Evolutionary conservation across 176 grass and related monocot species (phyloP), one percentile per base, ranked within the genome.

Genomic region (Aegilops bicornis): DNA sequence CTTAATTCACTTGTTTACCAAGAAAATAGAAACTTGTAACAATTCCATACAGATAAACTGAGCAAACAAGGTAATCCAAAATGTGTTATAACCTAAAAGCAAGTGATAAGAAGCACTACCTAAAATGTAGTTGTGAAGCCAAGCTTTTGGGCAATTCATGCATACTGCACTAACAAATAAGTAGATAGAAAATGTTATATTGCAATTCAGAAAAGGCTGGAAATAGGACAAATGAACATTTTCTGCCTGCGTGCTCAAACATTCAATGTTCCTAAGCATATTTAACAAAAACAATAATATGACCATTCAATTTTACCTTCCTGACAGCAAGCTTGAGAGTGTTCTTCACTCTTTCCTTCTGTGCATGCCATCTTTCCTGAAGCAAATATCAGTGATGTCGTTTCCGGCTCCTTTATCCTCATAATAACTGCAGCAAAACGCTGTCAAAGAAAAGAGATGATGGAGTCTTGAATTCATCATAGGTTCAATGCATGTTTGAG

Each of bases 311-410:
- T 71, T 25, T 83, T 76, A 83, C 87, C 87, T 88, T 88, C 27
- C 75, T 77, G 17, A 72, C 83, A 79, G 83, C 66, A 77, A 97
- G 76, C 79, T 68, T 97, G 16, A 39, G 91, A 94, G 4, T 89
- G 83, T 2, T 77, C 74, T 79, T 97, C 92, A 30, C 87, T 89
- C 82, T 94, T 97, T 56, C 89, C 94, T 85, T 89, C 89, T 10
- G 94, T 95, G 81, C 91, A 93, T 61, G 91, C 91, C 85, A 97
- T 97, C 81, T 97, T 97, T 60, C 94, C 89, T 14, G 94, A 92
- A 85, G 89, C 87, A 33, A 86, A 96, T 40, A 96, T 85, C 40
- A 96, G 66, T 12, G 94, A 91, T 60, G 94, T 93, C 66, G 91
- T 93, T 82, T 91, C 91, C 1, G 94, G 89, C 54, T 96, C 89